These are phyloP conservation scores for Cicer cuneatum DNA, from an alignment of 306 rosid species.

Conservation along the genomic window DNA sequence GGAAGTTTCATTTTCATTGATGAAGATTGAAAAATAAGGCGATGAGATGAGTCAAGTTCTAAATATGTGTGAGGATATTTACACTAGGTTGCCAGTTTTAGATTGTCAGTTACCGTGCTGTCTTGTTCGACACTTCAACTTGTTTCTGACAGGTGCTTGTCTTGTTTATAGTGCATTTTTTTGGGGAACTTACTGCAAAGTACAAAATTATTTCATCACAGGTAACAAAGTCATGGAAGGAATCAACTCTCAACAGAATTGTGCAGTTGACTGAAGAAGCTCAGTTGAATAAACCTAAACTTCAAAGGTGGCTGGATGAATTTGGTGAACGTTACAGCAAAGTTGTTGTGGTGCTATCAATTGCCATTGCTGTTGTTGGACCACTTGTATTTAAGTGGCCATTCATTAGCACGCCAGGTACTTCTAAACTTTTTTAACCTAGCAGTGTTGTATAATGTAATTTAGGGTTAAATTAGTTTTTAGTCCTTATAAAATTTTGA, in stretches of 20 bases:
- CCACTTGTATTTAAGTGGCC: slow-evolving; percentile 97
- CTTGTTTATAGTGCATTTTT: slow-evolving; percentile 31
- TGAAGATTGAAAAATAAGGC: slow-evolving; percentile 16
- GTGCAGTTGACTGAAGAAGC: slow-evolving; percentile 99
- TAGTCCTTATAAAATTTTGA: no score
- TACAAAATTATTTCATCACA: slow-evolving; percentile 47
- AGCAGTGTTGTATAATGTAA: slow-evolving; percentile 5
- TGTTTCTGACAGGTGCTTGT: slow-evolving; percentile 43
- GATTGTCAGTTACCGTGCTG: slow-evolving; percentile 32
- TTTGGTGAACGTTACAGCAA: slow-evolving; percentile 96
- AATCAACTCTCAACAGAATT: slow-evolving; percentile 87
- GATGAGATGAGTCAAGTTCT: slow-evolving; percentile 24
- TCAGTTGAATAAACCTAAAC: slow-evolving; percentile 85
- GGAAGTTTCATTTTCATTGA: slow-evolving; percentile 14
- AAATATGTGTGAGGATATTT: slow-evolving; percentile 10
- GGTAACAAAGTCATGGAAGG: slow-evolving; percentile 91
- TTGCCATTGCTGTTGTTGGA: slow-evolving; percentile 84
- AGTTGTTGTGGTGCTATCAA: slow-evolving; percentile 85
- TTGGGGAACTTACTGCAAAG: slow-evolving; percentile 38
- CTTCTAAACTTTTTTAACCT: slow-evolving; percentile 38
- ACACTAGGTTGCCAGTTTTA: slow-evolving; percentile 17
- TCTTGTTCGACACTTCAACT: slow-evolving; percentile 39
- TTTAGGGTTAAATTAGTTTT: no score
- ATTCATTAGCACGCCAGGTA: slow-evolving; percentile 83
- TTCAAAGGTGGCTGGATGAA: slow-evolving; percentile 98